A percentile compares a stretch with the other conserved stretches of the same genome.
phyloP scores from a whole-genome alignment of 306 rosid species.

The Ammopiptanthus mongolicus region DNA sequence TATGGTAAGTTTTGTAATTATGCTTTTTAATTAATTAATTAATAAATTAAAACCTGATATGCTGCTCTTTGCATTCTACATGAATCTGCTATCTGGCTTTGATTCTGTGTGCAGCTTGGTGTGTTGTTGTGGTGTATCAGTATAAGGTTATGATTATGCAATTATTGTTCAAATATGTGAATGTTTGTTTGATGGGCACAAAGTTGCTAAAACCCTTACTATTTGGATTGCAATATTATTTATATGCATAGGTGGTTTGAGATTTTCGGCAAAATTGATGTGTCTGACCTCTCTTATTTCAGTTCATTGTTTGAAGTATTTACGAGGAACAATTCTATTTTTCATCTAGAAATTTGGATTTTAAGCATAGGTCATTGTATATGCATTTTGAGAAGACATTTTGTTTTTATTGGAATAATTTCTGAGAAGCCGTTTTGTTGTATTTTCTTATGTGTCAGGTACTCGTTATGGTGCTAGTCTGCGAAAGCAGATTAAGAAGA shows the following conservation, averaged over 20 bases:
- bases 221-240: background rate
- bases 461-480: slow-evolving; percentile 83
- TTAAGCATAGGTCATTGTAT: background rate
- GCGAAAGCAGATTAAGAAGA: slow-evolving; percentile 86
- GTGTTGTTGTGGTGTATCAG: background rate
- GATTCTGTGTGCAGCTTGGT: background rate
- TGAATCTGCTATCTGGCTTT: background rate
- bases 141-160: background rate
- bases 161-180: background rate
- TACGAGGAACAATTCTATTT: background rate
- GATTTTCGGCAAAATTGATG: background rate
- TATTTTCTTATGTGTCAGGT: slow-evolving; percentile 34
- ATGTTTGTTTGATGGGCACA: background rate
- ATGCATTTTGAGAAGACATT: background rate
- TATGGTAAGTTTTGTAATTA: slow-evolving; percentile 39
- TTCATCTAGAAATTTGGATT: background rate
- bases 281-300: background rate
- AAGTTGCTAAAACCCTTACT: background rate
- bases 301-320: background rate
- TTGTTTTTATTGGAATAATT: background rate
- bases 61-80: background rate
- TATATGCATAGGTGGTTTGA: background rate
- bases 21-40: too few relatives aligned
- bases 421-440: background rate
- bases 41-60: background rate